These are phyloP conservation scores for Leccinum glutinopallens DNA, from an alignment of 1,284 basidiomycete species.

Conservation along the genomic window DNA sequence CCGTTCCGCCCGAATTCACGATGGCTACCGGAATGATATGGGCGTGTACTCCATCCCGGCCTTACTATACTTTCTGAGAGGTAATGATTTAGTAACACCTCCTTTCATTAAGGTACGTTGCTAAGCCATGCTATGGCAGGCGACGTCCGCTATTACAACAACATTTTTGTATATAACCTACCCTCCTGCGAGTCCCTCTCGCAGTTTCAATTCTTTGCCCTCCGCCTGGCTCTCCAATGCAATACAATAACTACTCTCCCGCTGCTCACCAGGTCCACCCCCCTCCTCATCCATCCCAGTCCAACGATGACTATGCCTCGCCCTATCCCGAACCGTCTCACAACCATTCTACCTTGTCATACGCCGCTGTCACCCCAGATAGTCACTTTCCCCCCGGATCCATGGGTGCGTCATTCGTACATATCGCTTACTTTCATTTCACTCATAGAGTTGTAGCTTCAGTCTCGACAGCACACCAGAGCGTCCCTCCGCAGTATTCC, in stretches of 20 bases:
- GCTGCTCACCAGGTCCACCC: conserved; percentile 22
- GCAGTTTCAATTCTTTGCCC: conserved; percentile 13
- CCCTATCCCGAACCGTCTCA: conserved; percentile 32
- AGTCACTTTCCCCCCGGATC: conserved; percentile 24
- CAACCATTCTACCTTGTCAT: conserved; percentile 28
- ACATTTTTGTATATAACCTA: conserved; percentile 38
- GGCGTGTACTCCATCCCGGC: conserved; percentile 36
- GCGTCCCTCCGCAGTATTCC: conserved; percentile 20
- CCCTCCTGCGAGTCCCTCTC: conserved; percentile 16
- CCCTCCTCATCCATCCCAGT: conserved; percentile 22
- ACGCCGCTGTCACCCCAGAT: conserved; percentile 30
- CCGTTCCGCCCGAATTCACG: conserved; percentile 34
- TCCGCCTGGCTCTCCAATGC: conserved; percentile 23
- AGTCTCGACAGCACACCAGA: conserved; percentile 27
- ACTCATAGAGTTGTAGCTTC: conserved; percentile 11
- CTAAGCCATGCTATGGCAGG: conserved; percentile 40
- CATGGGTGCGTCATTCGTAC: conserved; percentile 27
- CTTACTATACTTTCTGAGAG: conserved; percentile 35
- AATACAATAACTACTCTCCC: conserved; percentile 33
- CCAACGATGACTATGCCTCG: conserved; percentile 24
- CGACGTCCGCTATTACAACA: conserved; percentile 38
- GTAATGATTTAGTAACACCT: conserved; percentile 41
- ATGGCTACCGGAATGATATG: conserved; percentile 39
- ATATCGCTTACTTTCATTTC: conserved; percentile 11
- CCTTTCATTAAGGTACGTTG: conserved; percentile 41